phyloP scores from a whole-genome alignment of 1,284 basidiomycete genomes.

The Apiotrichum veenhuisii region DNA sequence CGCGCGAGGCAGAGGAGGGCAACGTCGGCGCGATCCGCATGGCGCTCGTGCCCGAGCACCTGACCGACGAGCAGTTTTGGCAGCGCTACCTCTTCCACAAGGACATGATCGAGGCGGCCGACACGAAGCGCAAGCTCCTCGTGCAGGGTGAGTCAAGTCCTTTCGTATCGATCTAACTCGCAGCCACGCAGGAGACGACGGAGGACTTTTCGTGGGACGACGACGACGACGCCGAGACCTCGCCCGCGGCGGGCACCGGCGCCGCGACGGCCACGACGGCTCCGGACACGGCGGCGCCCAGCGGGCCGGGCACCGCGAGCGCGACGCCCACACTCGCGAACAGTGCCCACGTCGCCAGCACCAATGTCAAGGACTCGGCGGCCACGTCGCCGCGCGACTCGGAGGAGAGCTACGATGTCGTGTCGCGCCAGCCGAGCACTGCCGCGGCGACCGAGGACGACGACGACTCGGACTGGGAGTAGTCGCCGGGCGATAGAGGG shows the following conservation, averaged over 20 bases:
- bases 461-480: slow-evolving; percentile 51
- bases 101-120: slow-evolving; percentile 77
- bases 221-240: slow-evolving; percentile 21
- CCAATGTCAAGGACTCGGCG: slow-evolving; percentile 6
- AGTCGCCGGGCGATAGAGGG: not conserved
- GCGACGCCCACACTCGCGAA: slow-evolving; percentile 3
- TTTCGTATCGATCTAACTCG: not conserved
- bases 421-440: slow-evolving; percentile 33
- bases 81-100: slow-evolving; percentile 86
- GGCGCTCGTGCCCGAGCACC: slow-evolving; percentile 64
- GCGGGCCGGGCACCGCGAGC: slow-evolving; percentile 9
- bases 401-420: slow-evolving; percentile 51
- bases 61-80: slow-evolving; percentile 77
- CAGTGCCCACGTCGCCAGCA: not conserved
- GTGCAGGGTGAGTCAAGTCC: slow-evolving; percentile 61
- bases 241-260: slow-evolving; percentile 6
- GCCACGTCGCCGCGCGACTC: slow-evolving; percentile 47
- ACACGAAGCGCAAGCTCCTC: slow-evolving; percentile 72
- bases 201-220: slow-evolving; percentile 52
- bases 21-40: slow-evolving; percentile 61
- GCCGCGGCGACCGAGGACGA: slow-evolving; percentile 33
- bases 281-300: slow-evolving; percentile 14
- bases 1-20: slow-evolving; percentile 40
- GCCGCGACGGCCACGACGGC: slow-evolving; percentile 5
- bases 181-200: slow-evolving; percentile 8